Percentiles rank a stretch among this genome's conserved stretches.
These are phyloP conservation scores for Meripilus lineatus DNA, from an alignment of 1,284 basidiomycete genomes.

Conservation along the genomic window DNA sequence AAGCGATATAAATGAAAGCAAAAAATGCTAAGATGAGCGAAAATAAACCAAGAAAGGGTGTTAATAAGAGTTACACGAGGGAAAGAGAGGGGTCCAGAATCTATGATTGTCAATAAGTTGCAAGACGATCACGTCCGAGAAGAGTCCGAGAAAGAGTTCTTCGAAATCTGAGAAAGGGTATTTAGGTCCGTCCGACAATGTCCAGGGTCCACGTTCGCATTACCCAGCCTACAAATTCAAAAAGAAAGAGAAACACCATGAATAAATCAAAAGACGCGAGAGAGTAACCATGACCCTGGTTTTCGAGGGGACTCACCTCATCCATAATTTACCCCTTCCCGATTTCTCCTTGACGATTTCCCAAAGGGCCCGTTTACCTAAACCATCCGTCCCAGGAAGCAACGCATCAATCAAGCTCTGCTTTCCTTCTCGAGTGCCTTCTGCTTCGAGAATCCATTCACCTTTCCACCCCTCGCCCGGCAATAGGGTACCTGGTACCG, in stretches of 20 bases:
- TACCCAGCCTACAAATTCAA: slow-evolving; percentile 6
- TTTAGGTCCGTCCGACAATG: neutral
- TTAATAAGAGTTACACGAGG: too few relatives aligned
- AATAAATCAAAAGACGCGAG: neutral
- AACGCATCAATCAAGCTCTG: slow-evolving; percentile 48
- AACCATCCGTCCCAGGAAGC: slow-evolving; percentile 14
- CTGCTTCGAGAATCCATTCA: slow-evolving; percentile 71
- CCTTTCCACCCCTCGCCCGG: slow-evolving; percentile 67
- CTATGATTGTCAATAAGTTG: too few relatives aligned
- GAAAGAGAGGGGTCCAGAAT: too few relatives aligned
- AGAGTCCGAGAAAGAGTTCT: too few relatives aligned
- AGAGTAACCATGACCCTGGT: slow-evolving; percentile 2
- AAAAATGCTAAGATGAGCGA: too few relatives aligned
- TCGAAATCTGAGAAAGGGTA: neutral
- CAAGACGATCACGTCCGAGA: neutral
- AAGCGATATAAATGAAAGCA: too few relatives aligned
- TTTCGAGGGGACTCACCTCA: slow-evolving; percentile 52
- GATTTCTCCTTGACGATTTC: slow-evolving; percentile 60
- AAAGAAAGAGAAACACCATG: neutral
- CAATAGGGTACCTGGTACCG: slow-evolving; percentile 27
- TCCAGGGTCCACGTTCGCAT: slow-evolving; percentile 7
- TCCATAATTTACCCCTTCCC: slow-evolving; percentile 53
- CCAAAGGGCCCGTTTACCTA: slow-evolving; percentile 39
- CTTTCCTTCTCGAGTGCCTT: slow-evolving; percentile 66
- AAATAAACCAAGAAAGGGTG: too few relatives aligned